Percentiles rank a stretch among this genome's conserved stretches.
These are phyloP conservation scores for Xanthoconium stramineum DNA, from an alignment of 768 basidiomycete genomes.

Conservation along the genomic window DNA sequence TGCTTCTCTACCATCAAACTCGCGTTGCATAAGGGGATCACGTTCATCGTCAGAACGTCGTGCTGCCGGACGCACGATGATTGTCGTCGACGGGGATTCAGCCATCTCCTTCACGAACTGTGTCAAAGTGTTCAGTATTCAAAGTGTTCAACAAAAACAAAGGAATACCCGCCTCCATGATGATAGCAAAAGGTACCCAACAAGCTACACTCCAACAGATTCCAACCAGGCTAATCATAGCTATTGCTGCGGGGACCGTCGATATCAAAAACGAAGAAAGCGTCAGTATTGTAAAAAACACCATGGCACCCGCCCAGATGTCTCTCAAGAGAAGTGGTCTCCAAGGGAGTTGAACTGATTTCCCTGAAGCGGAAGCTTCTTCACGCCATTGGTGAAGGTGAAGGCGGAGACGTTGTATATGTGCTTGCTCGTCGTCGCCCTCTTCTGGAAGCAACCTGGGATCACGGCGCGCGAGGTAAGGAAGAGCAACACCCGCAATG, in stretches of 20 bases:
- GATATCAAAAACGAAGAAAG: constrained; percentile 84
- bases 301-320: constrained; percentile 86
- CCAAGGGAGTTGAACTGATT: constrained; percentile 72
- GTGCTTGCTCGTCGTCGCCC: constrained; percentile 67
- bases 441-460: constrained; percentile 70
- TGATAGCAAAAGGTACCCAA: constrained; percentile 96
- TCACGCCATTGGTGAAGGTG: constrained; percentile 80
- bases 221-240: constrained; percentile 80
- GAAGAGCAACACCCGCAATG: constrained; percentile 74
- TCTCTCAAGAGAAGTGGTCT: constrained; percentile 92
- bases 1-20: constrained; percentile 41
- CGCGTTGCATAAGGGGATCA: constrained; percentile 58
- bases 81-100: constrained; percentile 23
- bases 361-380: constrained; percentile 74
- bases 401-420: constrained; percentile 63
- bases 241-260: constrained; percentile 72
- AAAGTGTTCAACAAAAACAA: not conserved
- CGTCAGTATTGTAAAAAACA: constrained; percentile 77
- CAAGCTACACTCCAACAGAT: constrained; percentile 98
- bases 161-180: constrained; percentile 86
- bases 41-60: constrained; percentile 29
- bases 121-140: not conserved
- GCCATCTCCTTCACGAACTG: constrained; percentile 76
- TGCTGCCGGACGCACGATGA: constrained; percentile 30
- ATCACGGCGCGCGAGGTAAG: constrained; percentile 79